Percentiles rank a stretch among this genome's conserved stretches.
These are phyloP conservation scores for Stentor roeselii DNA, from an alignment of 73 alveolate species.

Conservation along the genomic window DNA sequence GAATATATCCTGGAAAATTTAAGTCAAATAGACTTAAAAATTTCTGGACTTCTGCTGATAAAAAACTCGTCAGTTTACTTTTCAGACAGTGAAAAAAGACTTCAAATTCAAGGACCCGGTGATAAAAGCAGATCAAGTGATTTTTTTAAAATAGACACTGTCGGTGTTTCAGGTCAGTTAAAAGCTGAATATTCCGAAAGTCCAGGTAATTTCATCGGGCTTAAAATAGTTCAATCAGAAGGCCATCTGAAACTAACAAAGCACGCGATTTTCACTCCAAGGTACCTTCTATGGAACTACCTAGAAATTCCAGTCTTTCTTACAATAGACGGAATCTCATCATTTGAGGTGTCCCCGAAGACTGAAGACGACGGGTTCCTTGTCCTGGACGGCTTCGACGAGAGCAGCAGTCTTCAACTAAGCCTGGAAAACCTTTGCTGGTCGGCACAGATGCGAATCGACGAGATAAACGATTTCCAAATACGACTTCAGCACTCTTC, in stretches of 20 bases:
- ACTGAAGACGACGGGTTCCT: not conserved
- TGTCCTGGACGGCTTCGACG: not conserved
- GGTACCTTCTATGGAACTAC: not conserved
- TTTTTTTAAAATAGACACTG: not conserved
- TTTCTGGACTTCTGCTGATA: not conserved
- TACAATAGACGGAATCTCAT: not conserved
- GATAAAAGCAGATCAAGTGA: constrained; percentile 8
- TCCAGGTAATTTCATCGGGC: not conserved
- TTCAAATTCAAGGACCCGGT: not conserved
- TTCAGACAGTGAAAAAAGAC: not conserved
- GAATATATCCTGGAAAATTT: no score
- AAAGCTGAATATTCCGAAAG: not conserved
- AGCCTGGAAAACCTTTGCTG: not conserved
- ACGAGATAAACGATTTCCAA: not conserved
- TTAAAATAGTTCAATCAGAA: not conserved
- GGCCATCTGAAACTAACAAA: not conserved
- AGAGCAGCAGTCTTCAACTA: not conserved
- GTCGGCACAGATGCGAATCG: not conserved
- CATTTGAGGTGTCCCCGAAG: not conserved
- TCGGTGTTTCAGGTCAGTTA: not conserved
- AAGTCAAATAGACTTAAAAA: not conserved
- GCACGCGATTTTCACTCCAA: not conserved
- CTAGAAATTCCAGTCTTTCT: not conserved
- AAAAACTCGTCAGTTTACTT: not conserved
- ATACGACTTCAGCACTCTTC: not conserved